Base-by-base conservation (phyloP, 1,284 basidiomycete species). In the Trichosporon sp. region DNA sequence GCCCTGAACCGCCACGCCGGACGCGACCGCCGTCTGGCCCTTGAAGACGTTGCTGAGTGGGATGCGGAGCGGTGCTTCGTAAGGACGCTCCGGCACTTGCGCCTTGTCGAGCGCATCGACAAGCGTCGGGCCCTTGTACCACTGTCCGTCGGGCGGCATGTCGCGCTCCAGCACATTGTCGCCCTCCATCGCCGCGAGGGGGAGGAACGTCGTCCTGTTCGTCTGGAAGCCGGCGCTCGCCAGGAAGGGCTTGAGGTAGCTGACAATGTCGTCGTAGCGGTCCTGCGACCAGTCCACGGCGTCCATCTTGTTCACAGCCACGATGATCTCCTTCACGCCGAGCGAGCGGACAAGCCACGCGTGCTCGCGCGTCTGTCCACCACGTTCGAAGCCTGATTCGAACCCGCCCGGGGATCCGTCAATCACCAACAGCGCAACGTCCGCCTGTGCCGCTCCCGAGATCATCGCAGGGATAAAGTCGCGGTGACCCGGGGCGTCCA, bases 401-500 rank as follows among this genome's bases (percentile, higher is more conserved):
- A 99, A 99, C 72, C 94, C 94, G 23, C 95, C 95, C 0, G 85
- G 87, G 3, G 88, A 84, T 7, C 94, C 89, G 78, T 97, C 96
- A 21, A 99, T 87, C 5, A 99, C 95, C n/a, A 99, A 85, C 4
- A 99, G 81, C 1, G 95, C 95, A 36, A 92, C 93, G 72, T 99
- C 95, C 0, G 96, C 96, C 80, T 98, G 95, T 0, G 95, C 89
- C 2, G 95, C 95, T 1, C 95, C 95, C 0, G 92, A 95, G 64
- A 99, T 99, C 96, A 99, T 99, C 75, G 98, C 98, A 0, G 96
- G 95, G 63, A 99, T 91, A 72, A 99, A 99, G 74, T 99, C 96
- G 69, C 89, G 90, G 80, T 99, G 95, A 0, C 95, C 95, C 0
- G 95, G 95, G 0, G 96, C 95, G 73, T 99, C 95, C 27, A 99